phyloP scores from a whole-genome alignment of 805 yeast species.

The Vanderwaltozyma yarrowii region DNA sequence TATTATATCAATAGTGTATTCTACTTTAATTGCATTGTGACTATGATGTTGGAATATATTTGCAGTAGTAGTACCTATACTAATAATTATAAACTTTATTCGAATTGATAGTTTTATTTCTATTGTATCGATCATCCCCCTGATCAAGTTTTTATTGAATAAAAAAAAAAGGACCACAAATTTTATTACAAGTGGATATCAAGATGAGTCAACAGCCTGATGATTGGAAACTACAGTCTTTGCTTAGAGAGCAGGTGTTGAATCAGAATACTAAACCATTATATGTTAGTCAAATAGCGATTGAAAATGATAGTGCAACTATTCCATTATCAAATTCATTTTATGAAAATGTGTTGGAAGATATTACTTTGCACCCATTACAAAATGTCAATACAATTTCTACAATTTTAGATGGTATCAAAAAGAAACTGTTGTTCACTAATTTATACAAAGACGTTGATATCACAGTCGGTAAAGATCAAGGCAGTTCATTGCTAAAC shows the following conservation, averaged over 20 bases:
- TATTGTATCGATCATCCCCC: no score
- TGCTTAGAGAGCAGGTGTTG: background rate
- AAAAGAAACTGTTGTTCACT: slow-evolving; percentile 32
- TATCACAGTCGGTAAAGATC: slow-evolving; percentile 35
- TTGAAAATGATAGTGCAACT: slow-evolving; percentile 12
- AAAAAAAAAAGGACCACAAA: no score
- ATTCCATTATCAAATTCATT: slow-evolving; percentile 34
- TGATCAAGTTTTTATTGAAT: no score
- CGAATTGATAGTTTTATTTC: no score
- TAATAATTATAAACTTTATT: no score
- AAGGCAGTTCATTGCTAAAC: slow-evolving; percentile 6
- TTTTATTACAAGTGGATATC: no score
- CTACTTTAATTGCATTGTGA: no score
- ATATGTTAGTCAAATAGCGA: slow-evolving; percentile 12
- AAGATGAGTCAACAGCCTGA: no score
- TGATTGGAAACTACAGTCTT: background rate
- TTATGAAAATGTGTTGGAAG: slow-evolving; percentile 37
- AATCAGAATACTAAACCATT: slow-evolving; percentile 10
- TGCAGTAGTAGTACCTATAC: no score
- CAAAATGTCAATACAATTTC: slow-evolving; percentile 31
- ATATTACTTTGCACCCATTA: slow-evolving; percentile 36
- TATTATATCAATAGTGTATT: no score
- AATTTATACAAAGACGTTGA: slow-evolving; percentile 36
- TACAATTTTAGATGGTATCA: slow-evolving; percentile 27
- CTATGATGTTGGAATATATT: no score